Evolutionary conservation across 2,329 filamentous ascomycete species (phyloP).

Genomic region (Sporothrix pallida): DNA sequence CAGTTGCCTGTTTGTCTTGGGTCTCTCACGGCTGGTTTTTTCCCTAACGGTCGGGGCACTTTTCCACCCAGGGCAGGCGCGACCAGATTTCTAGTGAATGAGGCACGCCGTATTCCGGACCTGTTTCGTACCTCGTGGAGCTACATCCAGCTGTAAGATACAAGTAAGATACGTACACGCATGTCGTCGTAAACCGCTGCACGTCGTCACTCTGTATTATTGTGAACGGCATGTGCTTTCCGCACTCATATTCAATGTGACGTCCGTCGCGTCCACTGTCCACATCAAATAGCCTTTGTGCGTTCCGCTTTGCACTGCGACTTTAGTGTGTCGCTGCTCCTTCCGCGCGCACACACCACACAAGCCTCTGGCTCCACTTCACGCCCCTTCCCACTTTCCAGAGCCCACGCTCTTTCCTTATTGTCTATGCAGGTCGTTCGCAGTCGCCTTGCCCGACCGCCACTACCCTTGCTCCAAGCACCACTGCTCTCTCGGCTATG

Average conservation of each 20-base stretch:
- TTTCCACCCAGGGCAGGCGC: slow-evolving; percentile 1
- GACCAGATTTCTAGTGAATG: slow-evolving; percentile 15
- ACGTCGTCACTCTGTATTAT: slow-evolving; percentile 15
- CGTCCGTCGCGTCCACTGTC: neutral
- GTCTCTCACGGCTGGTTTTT: neutral
- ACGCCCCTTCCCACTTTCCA: slow-evolving; percentile 34
- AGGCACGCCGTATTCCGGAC: neutral
- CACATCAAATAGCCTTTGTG: slow-evolving; percentile 5
- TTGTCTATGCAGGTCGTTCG: slow-evolving; percentile 26
- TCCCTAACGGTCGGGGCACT: neutral
- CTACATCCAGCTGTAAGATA: neutral
- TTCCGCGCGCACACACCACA: slow-evolving; percentile 25
- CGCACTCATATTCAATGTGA: slow-evolving; percentile 7
- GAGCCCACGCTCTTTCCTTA: slow-evolving; percentile 5
- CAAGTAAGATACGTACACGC: neutral
- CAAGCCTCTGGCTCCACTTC: slow-evolving; percentile 30
- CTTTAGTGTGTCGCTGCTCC: slow-evolving; percentile 23
- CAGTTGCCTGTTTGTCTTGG: slow-evolving; percentile 14
- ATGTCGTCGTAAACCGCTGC: neutral
- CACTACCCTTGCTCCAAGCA: neutral
- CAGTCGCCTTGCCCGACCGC: slow-evolving; percentile 11
- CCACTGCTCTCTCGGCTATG: neutral
- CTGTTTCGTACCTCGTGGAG: neutral
- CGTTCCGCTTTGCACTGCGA: slow-evolving; percentile 14
- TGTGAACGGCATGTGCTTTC: slow-evolving; percentile 20